phyloP scores from a whole-genome alignment of 192 early-diverging fungal species.

The Mortierella claussenii region DNA sequence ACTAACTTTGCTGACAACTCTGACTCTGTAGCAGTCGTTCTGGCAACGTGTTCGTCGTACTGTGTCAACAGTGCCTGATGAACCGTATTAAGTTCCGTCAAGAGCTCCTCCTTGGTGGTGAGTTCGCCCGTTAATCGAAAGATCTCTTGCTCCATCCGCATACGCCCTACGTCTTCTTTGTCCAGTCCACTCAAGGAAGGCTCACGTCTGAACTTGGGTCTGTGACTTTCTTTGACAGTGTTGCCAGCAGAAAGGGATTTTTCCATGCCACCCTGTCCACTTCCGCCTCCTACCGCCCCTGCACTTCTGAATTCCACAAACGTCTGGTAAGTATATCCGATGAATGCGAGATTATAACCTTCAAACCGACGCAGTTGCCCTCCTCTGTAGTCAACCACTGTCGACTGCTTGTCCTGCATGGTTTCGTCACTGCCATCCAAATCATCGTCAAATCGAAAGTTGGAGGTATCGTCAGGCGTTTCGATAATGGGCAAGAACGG shows the following conservation, averaged over 20 bases:
- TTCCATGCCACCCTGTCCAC: too few species aligned
- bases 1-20: slow-evolving; percentile 46
- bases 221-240: slow-evolving; percentile 1
- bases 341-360: slow-evolving; percentile 85
- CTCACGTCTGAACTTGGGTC: slow-evolving; percentile 27
- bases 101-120: slow-evolving; percentile 23
- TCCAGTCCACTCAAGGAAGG: slow-evolving; percentile 34
- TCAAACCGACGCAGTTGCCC: slow-evolving; percentile 66
- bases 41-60: slow-evolving; percentile 34
- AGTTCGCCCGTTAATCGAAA: slow-evolving; percentile 30
- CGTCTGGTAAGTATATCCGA: slow-evolving; percentile 84
- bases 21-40: slow-evolving; percentile 27
- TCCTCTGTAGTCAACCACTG: slow-evolving; percentile 57
- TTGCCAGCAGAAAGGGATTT: not conserved
- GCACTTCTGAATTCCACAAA: slow-evolving; percentile 53
- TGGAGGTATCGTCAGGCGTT: slow-evolving; percentile 88
- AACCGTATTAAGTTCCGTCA: slow-evolving; percentile 29
- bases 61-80: slow-evolving; percentile 35
- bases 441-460: slow-evolving; percentile 88
- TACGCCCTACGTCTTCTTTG: slow-evolving; percentile 43
- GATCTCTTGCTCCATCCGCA: slow-evolving; percentile 49
- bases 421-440: slow-evolving; percentile 63
- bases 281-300: too few species aligned
- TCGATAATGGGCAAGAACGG: slow-evolving; percentile 91
- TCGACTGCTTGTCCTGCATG: slow-evolving; percentile 54